These are phyloP conservation scores for Tetragonia tetragonoides DNA, from an alignment of 148 eudicot species.

Conservation along the genomic window DNA sequence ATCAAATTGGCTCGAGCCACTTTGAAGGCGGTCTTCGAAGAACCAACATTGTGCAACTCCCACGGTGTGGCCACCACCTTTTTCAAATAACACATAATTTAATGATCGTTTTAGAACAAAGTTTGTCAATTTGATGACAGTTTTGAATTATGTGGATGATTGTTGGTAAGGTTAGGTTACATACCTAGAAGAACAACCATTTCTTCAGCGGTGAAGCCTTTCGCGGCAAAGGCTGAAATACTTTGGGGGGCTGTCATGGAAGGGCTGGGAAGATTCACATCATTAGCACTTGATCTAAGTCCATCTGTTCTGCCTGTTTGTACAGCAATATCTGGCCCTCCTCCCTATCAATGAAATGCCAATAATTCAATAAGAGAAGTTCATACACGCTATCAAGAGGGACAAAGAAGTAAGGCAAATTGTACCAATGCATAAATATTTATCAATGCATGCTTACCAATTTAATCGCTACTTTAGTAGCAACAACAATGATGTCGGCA, in stretches of 20 bases:
- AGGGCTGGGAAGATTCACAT: slow-evolving; percentile 34
- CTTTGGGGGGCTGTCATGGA: neutral
- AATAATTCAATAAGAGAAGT: too few relatives aligned
- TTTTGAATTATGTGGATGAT: too few relatives aligned
- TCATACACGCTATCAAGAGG: too few relatives aligned
- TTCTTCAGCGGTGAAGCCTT: slow-evolving; percentile 15
- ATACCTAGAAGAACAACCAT: slow-evolving; percentile 19
- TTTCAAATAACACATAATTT: neutral
- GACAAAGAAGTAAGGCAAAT: too few relatives aligned
- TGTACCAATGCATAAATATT: too few relatives aligned
- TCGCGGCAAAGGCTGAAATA: slow-evolving; percentile 6
- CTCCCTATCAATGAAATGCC: slow-evolving; percentile 9
- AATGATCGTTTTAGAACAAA: too few relatives aligned
- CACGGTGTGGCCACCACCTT: slow-evolving; percentile 4
- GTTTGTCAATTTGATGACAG: too few relatives aligned
- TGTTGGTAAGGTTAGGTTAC: too few relatives aligned
- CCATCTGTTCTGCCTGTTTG: slow-evolving; percentile 35
- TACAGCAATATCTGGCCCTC: slow-evolving; percentile 16
- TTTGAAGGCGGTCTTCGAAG: slow-evolving; percentile 12
- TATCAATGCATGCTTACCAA: slow-evolving; percentile 12
- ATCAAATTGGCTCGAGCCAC: slow-evolving; percentile 9
- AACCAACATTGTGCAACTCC: slow-evolving; percentile 20
- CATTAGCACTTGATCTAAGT: neutral
- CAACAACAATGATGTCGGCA: slow-evolving; percentile 29
- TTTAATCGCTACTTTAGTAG: slow-evolving; percentile 17